Conservation (phyloP, 306 rosid genomes). For the Sechiopsis laciniata region DNA sequence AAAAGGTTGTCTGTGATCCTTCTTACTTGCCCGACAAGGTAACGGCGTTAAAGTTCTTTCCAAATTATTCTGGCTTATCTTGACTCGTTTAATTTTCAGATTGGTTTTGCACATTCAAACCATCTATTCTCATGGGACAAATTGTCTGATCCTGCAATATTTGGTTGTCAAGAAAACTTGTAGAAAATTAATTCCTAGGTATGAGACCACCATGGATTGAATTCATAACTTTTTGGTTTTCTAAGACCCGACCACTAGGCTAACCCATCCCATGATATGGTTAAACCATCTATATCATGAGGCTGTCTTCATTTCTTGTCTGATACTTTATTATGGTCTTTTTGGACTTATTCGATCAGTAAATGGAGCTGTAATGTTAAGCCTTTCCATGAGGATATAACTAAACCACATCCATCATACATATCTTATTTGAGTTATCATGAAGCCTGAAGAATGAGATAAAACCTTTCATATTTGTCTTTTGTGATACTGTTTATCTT, state of each 20-base stretch:
- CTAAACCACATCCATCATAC: not conserved
- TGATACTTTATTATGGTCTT: not conserved
- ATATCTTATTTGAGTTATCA: not conserved
- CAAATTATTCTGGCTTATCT: not conserved
- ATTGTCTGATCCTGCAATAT: too few species aligned
- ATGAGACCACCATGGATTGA: too few species aligned
- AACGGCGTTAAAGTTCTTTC: conserved; percentile 10
- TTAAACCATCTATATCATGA: not conserved
- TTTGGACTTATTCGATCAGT: not conserved
- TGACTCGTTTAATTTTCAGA: not conserved
- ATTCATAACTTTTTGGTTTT: too few species aligned
- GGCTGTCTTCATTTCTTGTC: not conserved
- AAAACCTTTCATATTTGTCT: not conserved
- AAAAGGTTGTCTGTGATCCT: conserved; percentile 92
- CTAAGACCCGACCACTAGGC: too few species aligned
- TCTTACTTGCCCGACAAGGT: conserved; percentile 90
- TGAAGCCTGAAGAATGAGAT: not conserved
- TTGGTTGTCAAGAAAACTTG: too few species aligned
- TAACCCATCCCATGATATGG: too few species aligned
- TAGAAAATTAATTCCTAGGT: too few species aligned
- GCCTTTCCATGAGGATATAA: not conserved
- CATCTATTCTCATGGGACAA: not conserved
- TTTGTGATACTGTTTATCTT: conserved; percentile 16
- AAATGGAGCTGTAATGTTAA: not conserved
- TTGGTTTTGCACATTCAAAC: not conserved